Conservation (phyloP, 192 early-diverging fungal species). For the Lobosporangium transversale region DNA sequence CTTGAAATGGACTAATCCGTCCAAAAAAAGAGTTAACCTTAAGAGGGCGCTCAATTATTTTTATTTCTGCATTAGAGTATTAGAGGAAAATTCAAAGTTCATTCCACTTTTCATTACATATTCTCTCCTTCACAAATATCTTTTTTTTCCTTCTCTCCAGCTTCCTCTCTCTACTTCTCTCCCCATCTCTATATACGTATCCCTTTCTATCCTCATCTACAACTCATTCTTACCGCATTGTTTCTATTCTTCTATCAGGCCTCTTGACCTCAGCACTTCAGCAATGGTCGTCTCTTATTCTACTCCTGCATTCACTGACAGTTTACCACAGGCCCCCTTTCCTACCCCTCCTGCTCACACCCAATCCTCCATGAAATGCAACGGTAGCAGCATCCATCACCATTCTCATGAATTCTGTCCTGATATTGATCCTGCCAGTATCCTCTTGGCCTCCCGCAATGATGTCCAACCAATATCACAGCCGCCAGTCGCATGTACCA, state of each 20-base stretch:
- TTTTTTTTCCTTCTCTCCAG: background rate
- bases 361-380: background rate
- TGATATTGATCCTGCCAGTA: background rate
- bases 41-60: too few relatives aligned
- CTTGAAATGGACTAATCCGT: constrained; percentile 16
- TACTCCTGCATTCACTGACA: too few relatives aligned
- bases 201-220: background rate
- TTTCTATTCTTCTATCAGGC: too few relatives aligned
- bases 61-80: too few relatives aligned
- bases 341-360: background rate
- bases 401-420: background rate
- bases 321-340: constrained; percentile 1
- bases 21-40: too few relatives aligned
- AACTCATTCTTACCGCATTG: too few relatives aligned
- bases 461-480: background rate
- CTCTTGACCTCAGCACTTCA: too few relatives aligned
- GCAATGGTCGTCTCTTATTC: too few relatives aligned
- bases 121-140: background rate
- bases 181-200: background rate
- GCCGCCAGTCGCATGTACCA: constrained; percentile 9
- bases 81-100: too few relatives aligned
- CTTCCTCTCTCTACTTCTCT: background rate
- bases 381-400: too few relatives aligned
- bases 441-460: background rate
- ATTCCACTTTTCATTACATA: too few relatives aligned